Percentiles rank a stretch among this genome's conserved stretches.
Conservation (phyloP, 192 early-diverging fungal species). For the Backusella sp. region DNA sequence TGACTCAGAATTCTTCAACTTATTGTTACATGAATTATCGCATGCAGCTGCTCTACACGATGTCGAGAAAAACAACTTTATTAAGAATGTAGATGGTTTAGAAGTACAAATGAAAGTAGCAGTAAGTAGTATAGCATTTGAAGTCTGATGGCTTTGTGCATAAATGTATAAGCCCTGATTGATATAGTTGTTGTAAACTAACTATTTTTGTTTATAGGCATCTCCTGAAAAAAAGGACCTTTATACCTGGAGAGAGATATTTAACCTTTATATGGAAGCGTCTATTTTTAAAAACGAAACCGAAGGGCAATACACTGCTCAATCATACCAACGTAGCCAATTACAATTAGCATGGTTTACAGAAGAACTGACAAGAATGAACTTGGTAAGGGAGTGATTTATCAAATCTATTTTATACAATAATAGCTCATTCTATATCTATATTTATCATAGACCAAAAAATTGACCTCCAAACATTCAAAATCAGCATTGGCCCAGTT, state of each 20-base stretch:
- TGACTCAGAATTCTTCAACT: constrained; percentile 34
- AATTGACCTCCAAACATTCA: constrained; percentile 18
- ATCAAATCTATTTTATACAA: not conserved
- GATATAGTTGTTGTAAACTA: constrained; percentile 20
- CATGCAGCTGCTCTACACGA: constrained; percentile 14
- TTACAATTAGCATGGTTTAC: constrained; percentile 59
- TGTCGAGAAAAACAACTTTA: constrained; percentile 14
- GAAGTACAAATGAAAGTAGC: constrained; percentile 17
- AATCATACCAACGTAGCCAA: constrained; percentile 47
- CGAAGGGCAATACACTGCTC: constrained; percentile 45
- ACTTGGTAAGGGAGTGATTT: constrained; percentile 33
- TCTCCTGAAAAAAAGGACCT: constrained; percentile 78
- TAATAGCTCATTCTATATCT: not conserved
- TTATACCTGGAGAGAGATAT: constrained; percentile 70
- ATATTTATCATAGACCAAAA: constrained; percentile 16
- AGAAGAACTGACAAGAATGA: constrained; percentile 48
- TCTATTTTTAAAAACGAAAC: constrained; percentile 64
- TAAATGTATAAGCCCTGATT: not conserved
- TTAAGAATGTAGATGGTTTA: constrained; percentile 15
- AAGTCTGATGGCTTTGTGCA: not conserved
- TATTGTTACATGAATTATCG: constrained; percentile 26
- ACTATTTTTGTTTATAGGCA: constrained; percentile 40
- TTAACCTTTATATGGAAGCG: constrained; percentile 65
- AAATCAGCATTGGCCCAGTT: constrained; percentile 48
- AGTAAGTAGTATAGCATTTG: constrained; percentile 18